Base-by-base conservation (phyloP, 192 early-diverging fungal species). In the Backusella psychrophila region DNA sequence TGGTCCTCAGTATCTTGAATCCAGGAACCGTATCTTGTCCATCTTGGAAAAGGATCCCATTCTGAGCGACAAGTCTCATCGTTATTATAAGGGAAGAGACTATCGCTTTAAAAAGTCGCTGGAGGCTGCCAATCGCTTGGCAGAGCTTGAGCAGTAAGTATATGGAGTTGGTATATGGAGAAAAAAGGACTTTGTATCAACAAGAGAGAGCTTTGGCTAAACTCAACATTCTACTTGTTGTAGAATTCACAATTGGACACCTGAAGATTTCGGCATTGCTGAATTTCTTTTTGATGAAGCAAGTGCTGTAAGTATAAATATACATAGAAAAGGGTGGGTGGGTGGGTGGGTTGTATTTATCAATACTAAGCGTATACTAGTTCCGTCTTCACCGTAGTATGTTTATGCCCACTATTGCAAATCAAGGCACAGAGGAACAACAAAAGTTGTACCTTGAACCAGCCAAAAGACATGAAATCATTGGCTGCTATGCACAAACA, bases 401-500 rank as follows among this genome's bases (percentile, higher is more conserved):
- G 94, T 96, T 96, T 78, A 91, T 94, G 69, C 94, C 95, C 6
- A 92, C 92, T 1, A 80, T 96, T 46, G 82, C 85, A 77, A 89
- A 85, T 70, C 94, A 94, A 75, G 92, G 89, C 15, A 91, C 89
- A 0, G 85, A 86, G 23, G 95, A 94, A 84, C 95, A 96, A 81
- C 81, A 91, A 59, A 85, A 89, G 67, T 72, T 90, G 72, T 96
- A 93, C 77, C 83, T 94, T 33, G 84, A 87, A 78, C 91, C 90
- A 19, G 94, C 94, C 8, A 72, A 85, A 36, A 80, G 85, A 36
- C 91, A 94, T 81, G 88, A 92, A 78, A 93, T 96, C 66, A 91
- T 95, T 74, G 94, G 94, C 23, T 95, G 93, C 83, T 96, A 95
- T 69, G 93, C 94, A 53, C 95, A 96, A 78, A 96, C 95, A 1